Conservation (phyloP, 1,139 yeast genomes). For the Pichia sp. region DNA sequence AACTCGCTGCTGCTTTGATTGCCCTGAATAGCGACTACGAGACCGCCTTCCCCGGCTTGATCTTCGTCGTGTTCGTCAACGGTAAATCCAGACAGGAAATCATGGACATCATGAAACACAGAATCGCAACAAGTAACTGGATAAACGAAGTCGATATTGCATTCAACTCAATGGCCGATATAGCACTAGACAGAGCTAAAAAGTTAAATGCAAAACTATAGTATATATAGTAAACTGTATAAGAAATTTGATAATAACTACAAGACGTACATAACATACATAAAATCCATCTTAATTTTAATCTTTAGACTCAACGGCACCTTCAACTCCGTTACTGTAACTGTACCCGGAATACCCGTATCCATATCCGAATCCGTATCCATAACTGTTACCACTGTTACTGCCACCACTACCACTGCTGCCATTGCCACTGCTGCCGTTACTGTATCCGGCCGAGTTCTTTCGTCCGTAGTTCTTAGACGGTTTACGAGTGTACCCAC, state of each 20-base stretch:
- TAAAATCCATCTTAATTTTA: no score
- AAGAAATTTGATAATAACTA: no score
- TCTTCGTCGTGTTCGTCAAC: constrained; percentile 90
- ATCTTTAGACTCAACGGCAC: no score
- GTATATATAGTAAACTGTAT: no score
- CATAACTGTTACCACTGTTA: not conserved
- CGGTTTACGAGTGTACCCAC: not conserved
- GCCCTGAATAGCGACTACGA: constrained; percentile 66
- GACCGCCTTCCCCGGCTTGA: constrained; percentile 68
- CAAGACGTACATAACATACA: no score
- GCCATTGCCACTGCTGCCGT: no score
- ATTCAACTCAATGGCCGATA: constrained; percentile 85
- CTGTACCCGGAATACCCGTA: not conserved
- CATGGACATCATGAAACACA: constrained; percentile 59
- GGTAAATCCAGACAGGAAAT: constrained; percentile 69
- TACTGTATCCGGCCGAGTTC: constrained; percentile 11
- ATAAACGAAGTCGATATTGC: constrained; percentile 61
- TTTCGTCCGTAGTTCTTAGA: constrained; percentile 8
- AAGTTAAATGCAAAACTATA: constrained; percentile 41
- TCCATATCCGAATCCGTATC: constrained; percentile 5
- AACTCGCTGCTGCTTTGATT: constrained; percentile 46
- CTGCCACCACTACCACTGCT: constrained; percentile 3
- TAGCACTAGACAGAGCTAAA: constrained; percentile 73
- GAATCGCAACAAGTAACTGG: constrained; percentile 58
- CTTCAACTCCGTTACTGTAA: not conserved